phyloP scores from a whole-genome alignment of 2,329 filamentous ascomycete genomes.

The Neodidymelliopsis sp. region DNA sequence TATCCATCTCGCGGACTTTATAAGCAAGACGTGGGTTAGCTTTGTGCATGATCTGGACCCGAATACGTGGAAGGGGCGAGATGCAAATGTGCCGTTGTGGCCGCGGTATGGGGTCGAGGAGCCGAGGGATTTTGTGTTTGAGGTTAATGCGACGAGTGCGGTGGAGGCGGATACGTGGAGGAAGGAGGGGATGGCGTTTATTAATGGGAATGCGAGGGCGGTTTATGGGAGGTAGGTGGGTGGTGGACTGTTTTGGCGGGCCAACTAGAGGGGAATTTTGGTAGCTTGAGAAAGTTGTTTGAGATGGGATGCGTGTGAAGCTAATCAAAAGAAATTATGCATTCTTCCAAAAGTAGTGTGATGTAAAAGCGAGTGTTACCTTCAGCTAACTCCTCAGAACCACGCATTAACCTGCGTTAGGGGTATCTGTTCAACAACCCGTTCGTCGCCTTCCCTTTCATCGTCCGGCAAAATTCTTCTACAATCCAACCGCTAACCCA shows the following conservation, averaged over 20 bases:
- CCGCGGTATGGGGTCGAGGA: slow-evolving; percentile 21
- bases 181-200: slow-evolving; percentile 50
- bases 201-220: slow-evolving; percentile 30
- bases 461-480: slow-evolving; percentile 1
- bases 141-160: slow-evolving; percentile 46
- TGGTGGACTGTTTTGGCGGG: no score
- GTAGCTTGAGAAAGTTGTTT: no score
- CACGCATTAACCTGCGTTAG: not conserved
- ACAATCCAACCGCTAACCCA: slow-evolving; percentile 35
- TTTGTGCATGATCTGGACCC: slow-evolving; percentile 52
- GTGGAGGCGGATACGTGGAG: slow-evolving; percentile 52
- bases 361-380: no score
- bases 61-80: slow-evolving; percentile 9
- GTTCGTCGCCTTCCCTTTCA: not conserved
- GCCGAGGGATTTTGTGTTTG: slow-evolving; percentile 52
- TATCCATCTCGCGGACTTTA: slow-evolving; percentile 46
- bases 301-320: no score
- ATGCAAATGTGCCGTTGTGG: slow-evolving; percentile 12
- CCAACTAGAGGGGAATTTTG: no score
- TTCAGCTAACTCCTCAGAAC: not conserved
- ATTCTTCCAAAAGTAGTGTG: no score
- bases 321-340: no score
- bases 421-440: not conserved
- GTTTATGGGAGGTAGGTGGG: slow-evolving; percentile 17
- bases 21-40: slow-evolving; percentile 49